Evolutionary conservation across 495 filamentous ascomycete genomes (phyloP).

Genomic region (Penicillium angulare): DNA sequence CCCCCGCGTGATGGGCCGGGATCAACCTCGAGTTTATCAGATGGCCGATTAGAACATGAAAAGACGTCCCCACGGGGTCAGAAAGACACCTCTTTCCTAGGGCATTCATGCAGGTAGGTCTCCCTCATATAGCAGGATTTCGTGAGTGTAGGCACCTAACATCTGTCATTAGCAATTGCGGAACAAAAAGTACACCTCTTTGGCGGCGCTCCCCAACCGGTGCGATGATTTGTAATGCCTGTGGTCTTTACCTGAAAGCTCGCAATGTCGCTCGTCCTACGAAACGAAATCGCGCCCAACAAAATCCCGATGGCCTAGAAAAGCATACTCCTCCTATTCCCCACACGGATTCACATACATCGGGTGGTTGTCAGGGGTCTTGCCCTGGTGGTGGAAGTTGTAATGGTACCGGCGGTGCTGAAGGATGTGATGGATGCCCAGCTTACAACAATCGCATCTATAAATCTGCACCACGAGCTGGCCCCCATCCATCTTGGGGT

Average conservation of each 20-base stretch:
- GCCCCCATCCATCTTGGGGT: slow-evolving; percentile 33
- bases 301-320: slow-evolving; percentile 30
- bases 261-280: slow-evolving; percentile 86
- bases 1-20: slow-evolving; percentile 8
- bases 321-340: slow-evolving; percentile 9
- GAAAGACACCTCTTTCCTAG: slow-evolving; percentile 44
- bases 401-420: slow-evolving; percentile 95
- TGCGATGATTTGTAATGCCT: slow-evolving; percentile 96
- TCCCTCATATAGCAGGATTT: not conserved
- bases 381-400: slow-evolving; percentile 95
- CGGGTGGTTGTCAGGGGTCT: slow-evolving; percentile 62
- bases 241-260: slow-evolving; percentile 91
- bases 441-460: slow-evolving; percentile 96
- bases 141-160: not conserved
- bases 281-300: slow-evolving; percentile 66
- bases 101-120: slow-evolving; percentile 57
- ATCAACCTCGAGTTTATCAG: slow-evolving; percentile 6
- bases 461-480: slow-evolving; percentile 60
- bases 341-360: slow-evolving; percentile 22
- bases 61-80: slow-evolving; percentile 33
- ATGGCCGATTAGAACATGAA: slow-evolving; percentile 10
- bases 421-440: slow-evolving; percentile 92
- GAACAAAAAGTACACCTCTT: slow-evolving; percentile 86
- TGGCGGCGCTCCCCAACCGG: slow-evolving; percentile 94
- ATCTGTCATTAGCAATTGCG: slow-evolving; percentile 72